Base-by-base conservation (phyloP, 257 asterid species). In the Apocynum venetum region DNA sequence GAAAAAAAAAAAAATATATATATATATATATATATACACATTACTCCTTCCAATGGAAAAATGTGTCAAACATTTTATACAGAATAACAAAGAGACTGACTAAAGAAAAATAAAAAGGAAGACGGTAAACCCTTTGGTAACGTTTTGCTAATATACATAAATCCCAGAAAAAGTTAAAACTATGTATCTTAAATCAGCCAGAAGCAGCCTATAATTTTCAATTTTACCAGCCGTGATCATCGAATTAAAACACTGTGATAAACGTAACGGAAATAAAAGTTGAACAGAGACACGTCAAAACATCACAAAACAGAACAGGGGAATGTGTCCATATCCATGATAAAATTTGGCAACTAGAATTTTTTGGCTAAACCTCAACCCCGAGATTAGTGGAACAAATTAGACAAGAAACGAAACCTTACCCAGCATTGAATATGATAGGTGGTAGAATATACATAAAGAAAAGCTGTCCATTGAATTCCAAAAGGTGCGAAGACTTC, bases 371-470 rank as follows among this genome's bases (percentile, higher is more conserved):
- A 25, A 60, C 66, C 3, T 25, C 40, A 66, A 66, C 31, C 4
- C 31, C 71, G 19, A 2, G 19, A 4, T 31, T 41, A 38, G 5
- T 20, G 3, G 9, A 10, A 57, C 46, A 38, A 72, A 56, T 49
- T 10, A 47, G 9, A 56, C 31, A 73, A 35, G 47, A 43, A 3
- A 19, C 47, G 6, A 65, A 75, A 75, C 59, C 89, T 83, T 47
- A 89, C 97, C 96, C 98, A 6, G 94, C 97, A 84, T 92, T 92
- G 65, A 91, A 93, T 68, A 93, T 91, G 78, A 93, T 90, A 46
- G 98, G 97, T 15, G 98, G 98, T 48, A 93, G 83, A 68, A 93
- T 85, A 85, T 90, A 93, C 48, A 87, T 89, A 69, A 93, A 93
- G 81, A 93, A 92, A 66, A 93, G 86, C n/a, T 88, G 88, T 78